Percentiles rank a stretch among this genome's conserved stretches.
Conservation (phyloP, 2,329 filamentous ascomycete species). For the Cercospora brassicicola region DNA sequence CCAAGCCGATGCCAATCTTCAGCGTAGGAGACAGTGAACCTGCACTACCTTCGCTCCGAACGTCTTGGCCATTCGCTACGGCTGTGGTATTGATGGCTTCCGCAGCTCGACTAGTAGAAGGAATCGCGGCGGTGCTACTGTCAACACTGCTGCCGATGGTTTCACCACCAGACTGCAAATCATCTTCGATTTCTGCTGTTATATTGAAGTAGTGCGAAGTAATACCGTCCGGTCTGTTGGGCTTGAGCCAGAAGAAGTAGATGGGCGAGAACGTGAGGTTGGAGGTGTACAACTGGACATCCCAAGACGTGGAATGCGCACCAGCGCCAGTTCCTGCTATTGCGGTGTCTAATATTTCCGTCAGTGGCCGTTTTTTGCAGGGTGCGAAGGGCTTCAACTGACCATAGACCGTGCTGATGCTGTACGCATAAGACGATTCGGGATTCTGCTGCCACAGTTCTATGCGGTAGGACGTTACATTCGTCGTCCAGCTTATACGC, state of each 20-base stretch:
- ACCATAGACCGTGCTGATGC: constrained; percentile 4
- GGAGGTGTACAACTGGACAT: not conserved
- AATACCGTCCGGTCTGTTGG: not conserved
- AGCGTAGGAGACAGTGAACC: not conserved
- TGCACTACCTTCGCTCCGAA: not conserved
- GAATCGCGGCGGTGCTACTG: not conserved
- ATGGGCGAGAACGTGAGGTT: constrained; percentile 6
- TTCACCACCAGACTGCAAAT: not conserved
- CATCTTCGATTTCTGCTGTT: not conserved
- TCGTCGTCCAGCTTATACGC: not conserved
- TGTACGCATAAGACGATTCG: not conserved
- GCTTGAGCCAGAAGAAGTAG: constrained; percentile 1
- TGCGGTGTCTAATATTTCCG: not conserved
- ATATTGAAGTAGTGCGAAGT: constrained; percentile 6
- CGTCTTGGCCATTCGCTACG: not conserved
- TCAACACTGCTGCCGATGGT: not conserved
- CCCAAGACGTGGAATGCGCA: not conserved
- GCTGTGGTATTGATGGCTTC: not conserved
- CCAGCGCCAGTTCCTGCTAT: not conserved
- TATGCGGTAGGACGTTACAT: not conserved
- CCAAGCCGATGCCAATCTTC: constrained; percentile 4
- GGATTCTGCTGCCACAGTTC: not conserved
- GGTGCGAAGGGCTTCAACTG: not conserved
- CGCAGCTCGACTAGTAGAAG: not conserved
- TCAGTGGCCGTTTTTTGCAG: not conserved